Evolutionary conservation across 2,329 filamentous ascomycete species (phyloP).

Genomic region (Penicillium aurantiogriseum): DNA sequence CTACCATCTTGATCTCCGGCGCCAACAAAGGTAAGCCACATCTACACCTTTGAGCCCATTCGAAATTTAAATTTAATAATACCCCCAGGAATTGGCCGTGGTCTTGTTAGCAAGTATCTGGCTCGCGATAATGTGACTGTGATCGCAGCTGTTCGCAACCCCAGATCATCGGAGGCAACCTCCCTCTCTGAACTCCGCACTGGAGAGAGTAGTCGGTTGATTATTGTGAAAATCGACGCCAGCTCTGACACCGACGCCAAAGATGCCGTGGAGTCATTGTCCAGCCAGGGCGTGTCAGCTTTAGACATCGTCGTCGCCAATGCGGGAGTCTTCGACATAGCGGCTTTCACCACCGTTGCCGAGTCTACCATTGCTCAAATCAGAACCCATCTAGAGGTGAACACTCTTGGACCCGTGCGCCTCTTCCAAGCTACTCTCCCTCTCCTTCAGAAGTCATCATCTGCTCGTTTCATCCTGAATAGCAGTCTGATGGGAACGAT

Average conservation of each 20-base stretch:
- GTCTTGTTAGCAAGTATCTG: neutral
- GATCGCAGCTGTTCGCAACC: conserved; percentile 3
- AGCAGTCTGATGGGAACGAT: conserved; percentile 1
- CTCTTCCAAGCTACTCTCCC: conserved; percentile 1
- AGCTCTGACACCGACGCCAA: neutral
- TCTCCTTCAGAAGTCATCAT: conserved; percentile 1
- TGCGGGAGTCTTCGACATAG: neutral
- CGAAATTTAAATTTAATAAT: neutral
- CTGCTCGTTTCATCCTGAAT: neutral
- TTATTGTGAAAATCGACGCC: neutral
- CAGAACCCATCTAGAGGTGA: neutral
- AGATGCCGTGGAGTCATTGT: neutral
- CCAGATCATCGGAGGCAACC: neutral
- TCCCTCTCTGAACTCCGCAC: neutral
- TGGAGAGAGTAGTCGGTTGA: neutral
- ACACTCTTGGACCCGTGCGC: neutral
- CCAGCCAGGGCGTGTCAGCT: neutral
- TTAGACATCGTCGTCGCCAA: neutral
- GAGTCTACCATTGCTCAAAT: neutral
- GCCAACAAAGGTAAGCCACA: neutral
- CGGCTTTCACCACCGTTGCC: neutral
- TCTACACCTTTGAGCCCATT: neutral
- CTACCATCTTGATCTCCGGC: neutral
- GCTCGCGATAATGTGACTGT: neutral
- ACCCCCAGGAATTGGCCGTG: neutral